Base-by-base conservation (phyloP, 2,329 filamentous ascomycete species). In the Pestalotiopsis sp. region DNA sequence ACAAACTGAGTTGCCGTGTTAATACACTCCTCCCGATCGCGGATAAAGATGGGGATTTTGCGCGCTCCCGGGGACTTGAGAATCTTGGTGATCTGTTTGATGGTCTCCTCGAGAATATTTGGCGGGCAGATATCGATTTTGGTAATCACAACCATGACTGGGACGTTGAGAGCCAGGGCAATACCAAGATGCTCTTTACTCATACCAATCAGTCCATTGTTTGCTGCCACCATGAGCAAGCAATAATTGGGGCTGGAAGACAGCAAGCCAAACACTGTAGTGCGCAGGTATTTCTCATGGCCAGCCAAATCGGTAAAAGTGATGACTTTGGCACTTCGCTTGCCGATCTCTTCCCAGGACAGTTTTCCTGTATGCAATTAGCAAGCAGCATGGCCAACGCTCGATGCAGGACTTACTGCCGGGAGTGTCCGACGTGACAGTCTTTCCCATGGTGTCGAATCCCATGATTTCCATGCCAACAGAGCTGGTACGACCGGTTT, bases 381-480 rank as follows among this genome's bases (percentile, higher is more conserved):
- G 57, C 17, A 59, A 13, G 20, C 7, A 9, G 11, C 20, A 52
- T 23, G 25, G 20, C 25, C 55, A 4, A 58, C 23, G 25, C 25
- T 25, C 25, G 25, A 25, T 31, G 9, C 12, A 12, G 20, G 25
- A 79, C 82, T 92, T 93, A 79, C 96, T 89, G 1, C 94, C 95
- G 2, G 95, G 93, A 0, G 91, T 92, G 69, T 92, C 92, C 52
- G 93, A 95, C 17, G 90, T 89, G 17, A 98, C 88, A 36, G 97
- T 92, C 31, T 95, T 89, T 36, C 96, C 95, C 67, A 88, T 87
- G 64, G 92, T 94, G 79, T 98, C 94, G 74, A 98, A 99, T 2
- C 96, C 96, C 92, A 98, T 94, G 70, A 98, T 98, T 80, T 99
- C 96, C 95, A 98, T 97, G 57, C 96, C 95, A 0, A 99, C 96